Base-by-base conservation (phyloP, 345 rosid genomes). In the Cochlearia excelsa region DNA sequence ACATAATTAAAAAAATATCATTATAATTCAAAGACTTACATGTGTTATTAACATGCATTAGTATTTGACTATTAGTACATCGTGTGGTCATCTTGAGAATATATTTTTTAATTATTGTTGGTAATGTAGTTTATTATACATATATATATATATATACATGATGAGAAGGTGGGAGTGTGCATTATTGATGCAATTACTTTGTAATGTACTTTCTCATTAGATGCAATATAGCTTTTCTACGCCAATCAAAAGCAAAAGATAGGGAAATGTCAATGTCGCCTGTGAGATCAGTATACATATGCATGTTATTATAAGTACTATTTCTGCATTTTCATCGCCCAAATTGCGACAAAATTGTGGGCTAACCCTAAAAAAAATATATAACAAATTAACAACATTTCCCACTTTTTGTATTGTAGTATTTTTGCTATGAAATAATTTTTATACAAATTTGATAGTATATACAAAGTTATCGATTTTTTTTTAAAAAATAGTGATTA, bases 191-290 rank as follows among this genome's bases (percentile, higher is more conserved):
- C 54, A 51, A 39, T 51, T 43, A 43, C 41, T 30, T 37, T 35
- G 34, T 16, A 16, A 16, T 16, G 23, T 16, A 16, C 23, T 59
- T 67, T 59, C 30, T 60, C n/a, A 60, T 37, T 46, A 45, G 60
- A 39, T 69, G 51, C 50, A 62, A 58, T 3, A 35, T 35, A 58
- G 47, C 34, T 59, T 59, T 45, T 28, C 45, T 35, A 57, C 54
- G 33, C 59, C 57, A 62, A 45, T 60, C 45, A 61, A 57, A 58
- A 51, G 54, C 35, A 49, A 53, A 37, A 56, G 23, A 61, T 23
- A 66, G 77, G 66, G 56, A 49, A 71, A 71, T 56, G 75, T 75
- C 84, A 69, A 61, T 71, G 65, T 75, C 81, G 72, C 58, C 57
- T 38, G 69, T 55, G 65, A 67, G 57, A 47, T 34, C 63, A 61